Conservation (phyloP, 2,329 filamentous ascomycete genomes). For the Alternaria burnsii region DNA sequence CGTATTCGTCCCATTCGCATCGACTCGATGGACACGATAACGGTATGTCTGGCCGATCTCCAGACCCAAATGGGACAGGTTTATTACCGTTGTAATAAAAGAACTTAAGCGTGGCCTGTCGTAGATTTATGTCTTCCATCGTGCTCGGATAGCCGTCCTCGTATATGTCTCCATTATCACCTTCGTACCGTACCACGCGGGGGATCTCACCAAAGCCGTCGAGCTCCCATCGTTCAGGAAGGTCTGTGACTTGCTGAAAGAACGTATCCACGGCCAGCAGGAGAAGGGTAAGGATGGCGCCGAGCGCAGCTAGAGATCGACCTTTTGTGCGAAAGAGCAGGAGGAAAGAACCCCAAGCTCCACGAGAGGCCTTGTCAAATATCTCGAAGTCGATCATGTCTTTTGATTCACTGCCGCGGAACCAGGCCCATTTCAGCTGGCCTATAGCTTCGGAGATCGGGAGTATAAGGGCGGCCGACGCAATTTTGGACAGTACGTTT, state of each 20-base stretch:
- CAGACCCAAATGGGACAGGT: slow-evolving; percentile 13
- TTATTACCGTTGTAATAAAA: slow-evolving; percentile 17
- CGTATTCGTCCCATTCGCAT: slow-evolving; percentile 29
- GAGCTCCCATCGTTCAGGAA: slow-evolving; percentile 31
- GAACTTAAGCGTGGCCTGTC: slow-evolving; percentile 1
- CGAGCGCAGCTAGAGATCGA: slow-evolving; percentile 22
- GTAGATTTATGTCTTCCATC: slow-evolving; percentile 1
- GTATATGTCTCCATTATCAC: slow-evolving; percentile 9
- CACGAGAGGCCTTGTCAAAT: slow-evolving; percentile 36
- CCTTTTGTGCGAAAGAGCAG: slow-evolving; percentile 25
- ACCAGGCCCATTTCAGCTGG: slow-evolving; percentile 42
- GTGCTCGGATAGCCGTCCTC: slow-evolving; percentile 1
- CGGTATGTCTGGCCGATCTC: slow-evolving; percentile 7
- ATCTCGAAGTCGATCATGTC: slow-evolving; percentile 44
- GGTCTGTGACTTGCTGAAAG: slow-evolving; percentile 42
- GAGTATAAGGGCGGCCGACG: slow-evolving; percentile 29
- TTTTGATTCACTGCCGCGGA: slow-evolving; percentile 18
- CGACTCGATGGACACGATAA: slow-evolving; percentile 32
- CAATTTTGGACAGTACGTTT: slow-evolving; percentile 29
- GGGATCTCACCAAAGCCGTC: slow-evolving; percentile 2
- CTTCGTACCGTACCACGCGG: slow-evolving; percentile 10
- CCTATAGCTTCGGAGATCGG: slow-evolving; percentile 38
- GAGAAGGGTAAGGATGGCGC: slow-evolving; percentile 13
- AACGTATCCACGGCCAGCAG: slow-evolving; percentile 28
- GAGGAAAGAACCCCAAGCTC: slow-evolving; percentile 23